A percentile compares a stretch with the other conserved stretches of the same genome.
phyloP scores from a whole-genome alignment of 2,329 filamentous ascomycete species.

The Mycocentrospora acerina region DNA sequence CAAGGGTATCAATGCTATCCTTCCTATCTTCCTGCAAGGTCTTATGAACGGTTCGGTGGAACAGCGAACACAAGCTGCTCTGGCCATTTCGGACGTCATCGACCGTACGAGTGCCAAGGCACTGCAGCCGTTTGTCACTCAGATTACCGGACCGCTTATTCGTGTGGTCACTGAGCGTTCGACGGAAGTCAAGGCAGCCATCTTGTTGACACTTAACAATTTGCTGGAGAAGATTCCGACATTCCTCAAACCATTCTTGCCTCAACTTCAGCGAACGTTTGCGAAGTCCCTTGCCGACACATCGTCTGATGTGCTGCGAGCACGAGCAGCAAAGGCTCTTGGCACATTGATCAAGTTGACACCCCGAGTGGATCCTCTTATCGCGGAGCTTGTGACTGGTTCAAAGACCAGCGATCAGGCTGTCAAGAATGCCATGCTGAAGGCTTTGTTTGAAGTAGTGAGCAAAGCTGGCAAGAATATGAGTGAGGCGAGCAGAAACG shows the following conservation, averaged over 20 bases:
- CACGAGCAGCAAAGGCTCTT: conserved; percentile 86
- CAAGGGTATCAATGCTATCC: conserved; percentile 93
- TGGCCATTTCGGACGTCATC: conserved; percentile 93
- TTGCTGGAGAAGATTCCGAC: conserved; percentile 94
- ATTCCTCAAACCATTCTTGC: conserved; percentile 93
- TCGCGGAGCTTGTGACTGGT: conserved; percentile 89
- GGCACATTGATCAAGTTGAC: conserved; percentile 96
- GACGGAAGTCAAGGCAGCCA: conserved; percentile 92
- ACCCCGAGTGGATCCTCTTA: conserved; percentile 90
- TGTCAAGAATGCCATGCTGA: conserved; percentile 94
- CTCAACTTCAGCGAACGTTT: conserved; percentile 94
- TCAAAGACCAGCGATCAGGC: conserved; percentile 86
- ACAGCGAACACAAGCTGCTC: conserved; percentile 85
- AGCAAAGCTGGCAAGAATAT: conserved; percentile 94
- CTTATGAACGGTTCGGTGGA: conserved; percentile 95
- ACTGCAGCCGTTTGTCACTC: conserved; percentile 91
- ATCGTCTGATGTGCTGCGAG: conserved; percentile 83
- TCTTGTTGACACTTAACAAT: conserved; percentile 91
- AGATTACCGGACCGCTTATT: conserved; percentile 96
- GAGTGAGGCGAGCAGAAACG: conserved; percentile 82
- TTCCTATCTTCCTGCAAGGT: conserved; percentile 96
- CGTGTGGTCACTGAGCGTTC: conserved; percentile 96
- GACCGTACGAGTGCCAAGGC: conserved; percentile 87
- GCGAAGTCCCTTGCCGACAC: conserved; percentile 93
- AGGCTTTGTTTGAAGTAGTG: conserved; percentile 92